Percentiles rank a stretch among this genome's conserved stretches.
Conservation (phyloP, 805 yeast species). For the Lachancea mirantina region DNA sequence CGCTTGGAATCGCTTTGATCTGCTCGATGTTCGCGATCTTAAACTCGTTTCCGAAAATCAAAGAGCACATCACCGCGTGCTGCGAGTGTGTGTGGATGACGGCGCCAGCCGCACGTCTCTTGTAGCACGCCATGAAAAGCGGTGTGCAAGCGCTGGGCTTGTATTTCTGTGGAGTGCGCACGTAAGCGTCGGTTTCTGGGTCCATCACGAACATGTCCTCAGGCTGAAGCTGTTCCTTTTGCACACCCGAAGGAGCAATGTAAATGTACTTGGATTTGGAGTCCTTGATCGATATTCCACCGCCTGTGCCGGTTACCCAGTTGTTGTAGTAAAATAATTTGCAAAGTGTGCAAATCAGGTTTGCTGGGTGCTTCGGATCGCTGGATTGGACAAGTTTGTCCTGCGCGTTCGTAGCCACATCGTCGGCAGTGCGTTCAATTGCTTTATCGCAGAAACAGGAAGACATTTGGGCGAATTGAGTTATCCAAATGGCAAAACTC, state of each 20-base stretch:
- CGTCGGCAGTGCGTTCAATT: background rate
- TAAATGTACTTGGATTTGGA: conserved; percentile 46
- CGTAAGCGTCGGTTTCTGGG: conserved; percentile 41
- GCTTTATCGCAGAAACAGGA: conserved; percentile 3
- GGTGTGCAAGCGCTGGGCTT: conserved; percentile 97
- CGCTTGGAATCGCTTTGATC: conserved; percentile 81
- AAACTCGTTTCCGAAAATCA: conserved; percentile 65
- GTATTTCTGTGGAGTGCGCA: conserved; percentile 54
- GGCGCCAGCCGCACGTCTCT: conserved; percentile 71
- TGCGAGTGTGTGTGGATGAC: conserved; percentile 94
- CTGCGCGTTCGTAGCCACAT: background rate
- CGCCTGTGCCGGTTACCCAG: conserved; percentile 96
- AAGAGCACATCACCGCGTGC: conserved; percentile 73
- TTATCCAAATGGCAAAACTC: too few species aligned
- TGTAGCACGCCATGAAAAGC: conserved; percentile 66
- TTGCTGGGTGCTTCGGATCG: conserved; percentile 71
- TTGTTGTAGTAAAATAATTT: conserved; percentile 66
- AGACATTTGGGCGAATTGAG: background rate
- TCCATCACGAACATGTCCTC: conserved; percentile 74
- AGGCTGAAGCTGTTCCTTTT: conserved; percentile 81
- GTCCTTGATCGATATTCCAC: conserved; percentile 70
- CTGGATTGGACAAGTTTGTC: conserved; percentile 31
- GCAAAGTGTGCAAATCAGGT: conserved; percentile 76
- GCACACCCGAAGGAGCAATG: conserved; percentile 94
- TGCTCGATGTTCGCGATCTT: conserved; percentile 78